phyloP scores from a whole-genome alignment of 176 grass and related monocot species.

The Miscanthus lutarioriparius region DNA sequence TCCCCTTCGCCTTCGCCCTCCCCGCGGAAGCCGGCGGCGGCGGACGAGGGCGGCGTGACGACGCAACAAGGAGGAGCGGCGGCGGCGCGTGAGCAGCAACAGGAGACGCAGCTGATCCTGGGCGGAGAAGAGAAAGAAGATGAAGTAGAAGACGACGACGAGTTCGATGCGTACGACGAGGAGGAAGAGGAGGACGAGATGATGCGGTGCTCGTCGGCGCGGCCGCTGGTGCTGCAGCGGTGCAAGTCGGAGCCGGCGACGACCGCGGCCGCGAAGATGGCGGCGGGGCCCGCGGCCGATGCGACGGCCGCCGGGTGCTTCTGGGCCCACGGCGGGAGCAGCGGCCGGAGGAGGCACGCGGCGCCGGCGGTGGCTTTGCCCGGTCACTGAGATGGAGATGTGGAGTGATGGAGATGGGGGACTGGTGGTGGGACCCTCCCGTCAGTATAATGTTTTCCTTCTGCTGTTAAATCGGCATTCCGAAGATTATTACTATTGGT shows the following conservation, averaged over 20 bases:
- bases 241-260: conserved; percentile 94
- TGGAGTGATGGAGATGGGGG: not conserved
- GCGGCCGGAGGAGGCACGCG: conserved; percentile 50
- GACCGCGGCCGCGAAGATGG: conserved; percentile 52
- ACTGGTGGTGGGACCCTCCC: not conserved
- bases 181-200: conserved; percentile 29
- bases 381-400: conserved; percentile 50
- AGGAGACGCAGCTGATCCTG: not conserved
- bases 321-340: conserved; percentile 70
- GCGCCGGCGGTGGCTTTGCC: conserved; percentile 35
- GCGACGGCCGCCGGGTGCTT: conserved; percentile 55
- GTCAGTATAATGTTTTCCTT: not conserved
- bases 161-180: not conserved
- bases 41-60: conserved; percentile 25
- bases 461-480: too few species aligned
- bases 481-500: too few species aligned
- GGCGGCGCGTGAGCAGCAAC: not conserved
- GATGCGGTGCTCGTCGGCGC: conserved; percentile 81
- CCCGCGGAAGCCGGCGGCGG: conserved; percentile 10
- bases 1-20: not conserved
- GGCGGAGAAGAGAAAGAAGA: not conserved
- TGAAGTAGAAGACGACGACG: not conserved
- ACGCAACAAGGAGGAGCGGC: not conserved
- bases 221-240: conserved; percentile 75
- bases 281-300: conserved; percentile 17